Evolutionary conservation across 192 early-diverging fungal genomes (phyloP).

Genomic region (Lobosporangium transversale): DNA sequence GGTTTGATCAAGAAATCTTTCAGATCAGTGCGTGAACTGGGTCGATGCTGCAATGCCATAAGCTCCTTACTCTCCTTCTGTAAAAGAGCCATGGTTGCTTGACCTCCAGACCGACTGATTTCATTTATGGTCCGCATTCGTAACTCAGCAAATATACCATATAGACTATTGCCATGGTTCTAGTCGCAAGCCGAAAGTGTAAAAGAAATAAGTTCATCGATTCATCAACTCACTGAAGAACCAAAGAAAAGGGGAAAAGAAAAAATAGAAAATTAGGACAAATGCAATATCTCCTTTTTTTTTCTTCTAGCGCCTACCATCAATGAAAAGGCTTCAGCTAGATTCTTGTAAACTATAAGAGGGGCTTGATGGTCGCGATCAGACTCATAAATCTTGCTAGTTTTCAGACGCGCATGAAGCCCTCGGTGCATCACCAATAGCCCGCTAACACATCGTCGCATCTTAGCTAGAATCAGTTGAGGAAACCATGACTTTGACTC

Average conservation of each 20-base stretch:
- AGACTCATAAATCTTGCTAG: background rate
- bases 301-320: background rate
- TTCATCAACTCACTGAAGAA: no score
- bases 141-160: slow-evolving; percentile 30
- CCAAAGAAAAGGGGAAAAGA: no score
- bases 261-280: background rate
- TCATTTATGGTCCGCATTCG: slow-evolving; percentile 22
- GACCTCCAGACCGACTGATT: slow-evolving; percentile 8
- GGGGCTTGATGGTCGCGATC: slow-evolving; percentile 6
- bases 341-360: slow-evolving; percentile 7
- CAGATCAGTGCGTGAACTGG: slow-evolving; percentile 21
- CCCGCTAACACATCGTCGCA: slow-evolving; percentile 11
- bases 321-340: slow-evolving; percentile 9
- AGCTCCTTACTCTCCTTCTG: slow-evolving; percentile 35
- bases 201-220: no score
- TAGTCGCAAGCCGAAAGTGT: background rate
- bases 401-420: slow-evolving; percentile 5
- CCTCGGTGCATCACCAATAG: slow-evolving; percentile 17
- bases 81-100: slow-evolving; percentile 3
- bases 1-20: slow-evolving; percentile 69
- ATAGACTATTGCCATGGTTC: slow-evolving; percentile 10
- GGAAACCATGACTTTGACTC: slow-evolving; percentile 38
- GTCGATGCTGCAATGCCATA: slow-evolving; percentile 25
- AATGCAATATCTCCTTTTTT: background rate
- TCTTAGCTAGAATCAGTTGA: background rate